Evolutionary conservation across 805 yeast species (phyloP).

Genomic region (Teunomyces lycoperdinae): DNA sequence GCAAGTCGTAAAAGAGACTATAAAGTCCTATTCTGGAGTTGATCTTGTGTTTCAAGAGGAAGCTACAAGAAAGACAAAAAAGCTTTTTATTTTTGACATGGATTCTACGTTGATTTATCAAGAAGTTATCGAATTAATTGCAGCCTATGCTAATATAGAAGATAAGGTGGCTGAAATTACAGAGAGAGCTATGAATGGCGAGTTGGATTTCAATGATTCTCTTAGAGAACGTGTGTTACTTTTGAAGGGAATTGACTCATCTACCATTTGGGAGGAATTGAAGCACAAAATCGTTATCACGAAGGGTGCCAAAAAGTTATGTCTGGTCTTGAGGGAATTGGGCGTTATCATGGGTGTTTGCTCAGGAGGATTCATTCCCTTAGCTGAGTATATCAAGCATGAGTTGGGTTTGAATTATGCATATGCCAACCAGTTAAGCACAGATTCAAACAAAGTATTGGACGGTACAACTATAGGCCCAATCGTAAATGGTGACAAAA

Average conservation of each 20-base stretch:
- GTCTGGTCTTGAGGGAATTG: slow-evolving; percentile 53
- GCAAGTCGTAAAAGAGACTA: slow-evolving; percentile 4
- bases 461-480: slow-evolving; percentile 79
- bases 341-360: slow-evolving; percentile 81
- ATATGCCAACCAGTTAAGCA: slow-evolving; percentile 68
- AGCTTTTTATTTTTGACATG: slow-evolving; percentile 90
- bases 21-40: slow-evolving; percentile 7
- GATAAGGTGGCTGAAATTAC: slow-evolving; percentile 85
- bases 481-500: slow-evolving; percentile 81
- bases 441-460: slow-evolving; percentile 46
- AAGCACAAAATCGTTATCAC: slow-evolving; percentile 69
- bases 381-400: slow-evolving; percentile 72
- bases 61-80: slow-evolving; percentile 31
- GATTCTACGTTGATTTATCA: slow-evolving; percentile 95
- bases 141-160: slow-evolving; percentile 90
- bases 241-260: slow-evolving; percentile 77
- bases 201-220: slow-evolving; percentile 84
- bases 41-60: slow-evolving; percentile 34
- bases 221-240: slow-evolving; percentile 70
- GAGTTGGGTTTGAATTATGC: slow-evolving; percentile 79
- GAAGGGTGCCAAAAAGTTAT: slow-evolving; percentile 79
- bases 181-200: slow-evolving; percentile 95
- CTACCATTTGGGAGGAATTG: slow-evolving; percentile 73
- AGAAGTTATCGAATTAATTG: slow-evolving; percentile 95
- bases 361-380: slow-evolving; percentile 91